Evolutionary conservation across 106 monocot species (phyloP), one percentile per base, ranked within the genome.

Genomic region (Phalaenopsis equestris): DNA sequence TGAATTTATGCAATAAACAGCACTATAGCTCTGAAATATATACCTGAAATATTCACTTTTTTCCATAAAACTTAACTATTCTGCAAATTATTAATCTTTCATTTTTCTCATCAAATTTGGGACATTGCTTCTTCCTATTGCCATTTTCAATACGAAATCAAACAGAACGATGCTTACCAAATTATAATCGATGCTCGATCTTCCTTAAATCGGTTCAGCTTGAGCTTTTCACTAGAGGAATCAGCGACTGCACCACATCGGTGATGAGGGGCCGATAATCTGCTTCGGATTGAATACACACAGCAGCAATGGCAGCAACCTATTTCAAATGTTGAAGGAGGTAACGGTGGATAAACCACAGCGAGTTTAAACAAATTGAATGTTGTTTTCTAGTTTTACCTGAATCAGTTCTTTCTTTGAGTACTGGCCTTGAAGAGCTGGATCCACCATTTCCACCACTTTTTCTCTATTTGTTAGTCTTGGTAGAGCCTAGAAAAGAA

Each of bases 301-400:
- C 89, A n/a, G 97, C 94, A 37, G 92, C 94, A 72, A 98, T 98
- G 23, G 97, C 97, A 80, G 97, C 97, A 79, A 98, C 80, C 97
- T 98, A 86, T 73, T 8, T 56, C 24, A 70, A 41, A 41, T 58
- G 58, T 23, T 21, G 12, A 39, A 12, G 36, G 48, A 11, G 24
- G 79, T 6, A 30, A n/a, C 17, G 15, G 47, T 56, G 3, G 5
- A 74, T 74, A 4, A 43, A 19, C 19, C 19, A 14, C 17, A 6
- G 41, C 43, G 41, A 19, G 70, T 3, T 36, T 52, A 64, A 6
- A 47, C 30, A 11, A 75, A 58, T 14, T 41, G n/a, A 21, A 36
- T 3, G 30, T 58, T 17, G 64, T 64, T 36, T 21, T 18, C 30
- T 19, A 3, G 8, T 6, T 41, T 73, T 64, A 90, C 93, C 93